Percentiles rank a stretch among this genome's conserved stretches.
Evolutionary conservation across 2,329 filamentous ascomycete species (phyloP).

Genomic region (Stromatinia cepivora): DNA sequence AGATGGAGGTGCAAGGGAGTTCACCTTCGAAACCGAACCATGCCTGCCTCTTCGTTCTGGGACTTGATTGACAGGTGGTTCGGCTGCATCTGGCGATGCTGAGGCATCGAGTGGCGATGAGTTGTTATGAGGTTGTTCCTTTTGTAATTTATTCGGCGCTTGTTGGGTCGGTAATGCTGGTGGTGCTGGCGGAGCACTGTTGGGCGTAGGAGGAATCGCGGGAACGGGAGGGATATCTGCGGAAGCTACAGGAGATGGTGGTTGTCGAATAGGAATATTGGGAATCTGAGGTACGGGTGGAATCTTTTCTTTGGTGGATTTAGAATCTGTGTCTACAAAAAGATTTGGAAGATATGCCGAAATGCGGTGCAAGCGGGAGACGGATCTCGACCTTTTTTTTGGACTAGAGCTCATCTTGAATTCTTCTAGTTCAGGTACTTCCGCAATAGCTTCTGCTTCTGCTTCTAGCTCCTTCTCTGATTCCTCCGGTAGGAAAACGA

Average conservation of each 20-base stretch:
- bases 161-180: background rate
- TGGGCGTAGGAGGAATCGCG: constrained; percentile 5
- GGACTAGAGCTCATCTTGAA: constrained; percentile 25
- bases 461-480: constrained; percentile 1
- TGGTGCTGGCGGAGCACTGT: constrained; percentile 3
- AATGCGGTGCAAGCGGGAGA: constrained; percentile 23
- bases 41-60: constrained; percentile 16
- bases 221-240: constrained; percentile 10
- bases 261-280: background rate
- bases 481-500: background rate
- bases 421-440: constrained; percentile 5
- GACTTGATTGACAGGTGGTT: background rate
- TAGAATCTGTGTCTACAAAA: constrained; percentile 21
- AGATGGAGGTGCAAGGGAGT: constrained; percentile 20
- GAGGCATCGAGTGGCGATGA: constrained; percentile 1
- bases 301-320: constrained; percentile 16
- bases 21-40: constrained; percentile 19
- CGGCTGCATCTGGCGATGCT: background rate
- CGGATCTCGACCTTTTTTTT: constrained; percentile 19
- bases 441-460: background rate
- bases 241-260: background rate
- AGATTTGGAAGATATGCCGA: constrained; percentile 21
- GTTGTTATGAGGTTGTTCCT: constrained; percentile 2
- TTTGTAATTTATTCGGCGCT: constrained; percentile 12
- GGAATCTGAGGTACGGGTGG: constrained; percentile 9